A percentile compares a stretch with the other conserved stretches of the same genome.
phyloP scores from a whole-genome alignment of 1,139 yeast species.

The Geotrichum klebahnii region DNA sequence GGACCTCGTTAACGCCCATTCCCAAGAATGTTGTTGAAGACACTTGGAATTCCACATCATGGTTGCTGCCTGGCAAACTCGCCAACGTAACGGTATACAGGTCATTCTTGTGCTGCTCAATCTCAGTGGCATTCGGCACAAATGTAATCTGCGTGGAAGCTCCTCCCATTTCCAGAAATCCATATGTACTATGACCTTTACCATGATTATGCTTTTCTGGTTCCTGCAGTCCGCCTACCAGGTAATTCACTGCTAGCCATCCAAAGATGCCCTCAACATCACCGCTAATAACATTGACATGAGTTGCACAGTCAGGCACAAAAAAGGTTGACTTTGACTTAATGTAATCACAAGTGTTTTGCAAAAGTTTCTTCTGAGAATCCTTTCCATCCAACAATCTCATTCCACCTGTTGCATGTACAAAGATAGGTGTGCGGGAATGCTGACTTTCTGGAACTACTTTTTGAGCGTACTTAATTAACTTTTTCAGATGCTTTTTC shows the following conservation, averaged over 20 bases:
- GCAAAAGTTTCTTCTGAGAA: conserved; percentile 41
- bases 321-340: conserved; percentile 52
- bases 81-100: conserved; percentile 51
- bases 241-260: conserved; percentile 72
- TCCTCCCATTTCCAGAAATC: conserved; percentile 83
- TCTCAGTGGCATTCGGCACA: conserved; percentile 60
- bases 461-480: conserved; percentile 52
- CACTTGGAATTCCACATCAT: conserved; percentile 43
- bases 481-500: conserved; percentile 51
- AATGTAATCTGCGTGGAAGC: conserved; percentile 83
- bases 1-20: conserved; percentile 71
- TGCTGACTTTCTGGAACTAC: conserved; percentile 65
- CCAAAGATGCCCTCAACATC: conserved; percentile 78
- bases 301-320: conserved; percentile 49
- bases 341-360: conserved; percentile 54
- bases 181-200: conserved; percentile 57
- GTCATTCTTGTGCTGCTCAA: conserved; percentile 51
- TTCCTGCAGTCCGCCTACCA: conserved; percentile 54
- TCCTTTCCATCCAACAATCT: conserved; percentile 56
- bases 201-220: conserved; percentile 51
- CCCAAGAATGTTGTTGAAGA: conserved; percentile 70
- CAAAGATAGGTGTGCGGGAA: conserved; percentile 66
- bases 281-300: conserved; percentile 68
- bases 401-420: conserved; percentile 82
- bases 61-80: conserved; percentile 33